Conservation (phyloP, 2,329 filamentous ascomycete genomes). For the Fusarium redolens region DNA sequence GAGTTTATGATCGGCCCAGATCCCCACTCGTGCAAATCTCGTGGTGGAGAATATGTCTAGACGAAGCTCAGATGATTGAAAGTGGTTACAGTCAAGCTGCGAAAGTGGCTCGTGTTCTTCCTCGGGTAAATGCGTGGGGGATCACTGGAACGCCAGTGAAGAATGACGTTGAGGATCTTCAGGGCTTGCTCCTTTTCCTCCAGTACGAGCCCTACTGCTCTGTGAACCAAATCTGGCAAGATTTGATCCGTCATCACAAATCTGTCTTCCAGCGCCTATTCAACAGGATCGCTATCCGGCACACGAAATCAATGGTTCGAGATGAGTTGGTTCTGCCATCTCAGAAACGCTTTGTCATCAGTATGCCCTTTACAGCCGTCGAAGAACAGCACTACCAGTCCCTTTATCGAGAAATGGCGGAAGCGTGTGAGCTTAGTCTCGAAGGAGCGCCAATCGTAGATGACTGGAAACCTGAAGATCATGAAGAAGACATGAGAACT, state of each 20-base stretch:
- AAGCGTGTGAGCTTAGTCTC: constrained; percentile 72
- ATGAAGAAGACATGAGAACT: constrained; percentile 77
- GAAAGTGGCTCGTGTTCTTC: constrained; percentile 80
- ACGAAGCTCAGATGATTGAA: constrained; percentile 93
- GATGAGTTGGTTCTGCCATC: constrained; percentile 82
- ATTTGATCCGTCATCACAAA: constrained; percentile 70
- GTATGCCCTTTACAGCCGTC: constrained; percentile 87
- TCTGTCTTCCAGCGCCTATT: constrained; percentile 77
- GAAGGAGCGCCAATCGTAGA: constrained; percentile 71
- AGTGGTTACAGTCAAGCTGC: constrained; percentile 87
- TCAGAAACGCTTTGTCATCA: constrained; percentile 89
- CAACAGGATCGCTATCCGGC: constrained; percentile 77
- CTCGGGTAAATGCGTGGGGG: constrained; percentile 89
- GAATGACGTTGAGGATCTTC: constrained; percentile 80
- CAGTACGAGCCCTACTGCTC: constrained; percentile 80
- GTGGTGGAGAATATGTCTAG: constrained; percentile 87
- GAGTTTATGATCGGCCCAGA: constrained; percentile 72
- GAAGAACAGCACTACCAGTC: constrained; percentile 90
- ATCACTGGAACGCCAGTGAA: constrained; percentile 89
- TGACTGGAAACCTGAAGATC: constrained; percentile 74
- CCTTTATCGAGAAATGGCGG: constrained; percentile 80
- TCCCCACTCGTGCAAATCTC: constrained; percentile 84
- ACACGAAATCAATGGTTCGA: constrained; percentile 85
- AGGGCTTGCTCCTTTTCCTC: constrained; percentile 84
- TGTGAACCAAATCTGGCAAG: constrained; percentile 73